Base-by-base conservation (phyloP, 495 filamentous ascomycete species). In the Penicillium pulvis region DNA sequence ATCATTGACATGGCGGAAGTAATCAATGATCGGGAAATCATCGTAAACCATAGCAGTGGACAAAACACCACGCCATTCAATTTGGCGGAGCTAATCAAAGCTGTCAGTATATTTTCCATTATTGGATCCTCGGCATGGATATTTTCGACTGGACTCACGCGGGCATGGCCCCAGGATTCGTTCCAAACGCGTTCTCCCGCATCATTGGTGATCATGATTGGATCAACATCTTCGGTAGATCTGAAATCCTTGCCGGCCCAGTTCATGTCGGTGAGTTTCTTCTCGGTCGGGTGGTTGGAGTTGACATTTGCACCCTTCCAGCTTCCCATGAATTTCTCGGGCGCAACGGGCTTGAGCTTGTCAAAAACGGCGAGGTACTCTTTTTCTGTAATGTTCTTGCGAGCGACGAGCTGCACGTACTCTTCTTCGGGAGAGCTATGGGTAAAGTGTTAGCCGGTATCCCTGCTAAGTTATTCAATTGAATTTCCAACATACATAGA, bases 21-120 rank as follows among this genome's bases (percentile, higher is more conserved):
- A 63, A 35, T 74, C 71, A 47, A 71, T 66, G 44, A 74, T 69
- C 2, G 70, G 68, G 10, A 56, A 51, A 11, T 65, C 58, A 52
- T 69, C 66, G 47, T 72, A 71, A 24, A 72, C 58, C 68, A 74
- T 71, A 6, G 65, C 60, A 16, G 63, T 63, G 6, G 65, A 66
- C 4, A 64, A 1, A 17, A 46, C 47, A 10, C 64, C 69, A 1
- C 65, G 57, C 42, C 49, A 68, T 30, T 69, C 60, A 17, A 74
- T 53, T 50, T 68, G 61, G 23, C 70, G 60, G 23, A 71, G 56
- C 63, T 72, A 43, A 42, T 4, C 41, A 3, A 5, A 33, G 30
- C 3, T 4, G 33, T 36, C 10, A 36, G 33, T 3, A 36, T 36
- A 12, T 12, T 5, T 28, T 28, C 28, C 6, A 28, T 28, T 5